phyloP scores from a whole-genome alignment of 1,139 yeast species.

The Tardiomyces digboiensis region DNA sequence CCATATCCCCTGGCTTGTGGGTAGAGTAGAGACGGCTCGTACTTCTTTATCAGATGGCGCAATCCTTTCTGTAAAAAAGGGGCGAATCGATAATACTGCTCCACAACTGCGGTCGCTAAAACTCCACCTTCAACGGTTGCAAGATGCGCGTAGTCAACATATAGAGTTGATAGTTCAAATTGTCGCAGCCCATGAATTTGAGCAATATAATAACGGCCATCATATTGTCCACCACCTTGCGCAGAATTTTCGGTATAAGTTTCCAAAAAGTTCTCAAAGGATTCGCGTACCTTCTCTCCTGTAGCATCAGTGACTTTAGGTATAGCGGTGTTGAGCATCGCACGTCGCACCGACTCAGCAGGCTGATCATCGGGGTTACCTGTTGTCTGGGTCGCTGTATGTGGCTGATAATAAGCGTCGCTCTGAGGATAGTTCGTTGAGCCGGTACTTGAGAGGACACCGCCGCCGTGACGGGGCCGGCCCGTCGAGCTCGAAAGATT shows the following conservation, averaged over 20 bases:
- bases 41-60: conserved; percentile 57
- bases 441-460: not conserved
- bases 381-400: not conserved
- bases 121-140: conserved; percentile 63
- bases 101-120: conserved; percentile 79
- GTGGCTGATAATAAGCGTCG: not conserved
- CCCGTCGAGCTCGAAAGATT: not conserved
- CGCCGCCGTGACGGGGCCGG: not conserved
- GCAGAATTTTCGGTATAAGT: conserved; percentile 35
- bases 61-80: conserved; percentile 78
- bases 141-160: conserved; percentile 78
- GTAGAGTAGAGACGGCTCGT: conserved; percentile 66
- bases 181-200: conserved; percentile 77
- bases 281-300: conserved; percentile 88
- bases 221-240: conserved; percentile 22
- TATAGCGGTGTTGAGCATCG: conserved; percentile 27
- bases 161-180: conserved; percentile 69
- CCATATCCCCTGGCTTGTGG: conserved; percentile 17
- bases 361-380: not conserved
- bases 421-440: not conserved
- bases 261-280: conserved; percentile 78
- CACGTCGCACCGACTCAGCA: conserved; percentile 1
- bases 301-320: conserved; percentile 87
- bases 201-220: conserved; percentile 58
- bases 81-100: conserved; percentile 85